These are phyloP conservation scores for Phylloporus sp. DNA, from an alignment of 768 basidiomycete genomes.

Conservation along the genomic window DNA sequence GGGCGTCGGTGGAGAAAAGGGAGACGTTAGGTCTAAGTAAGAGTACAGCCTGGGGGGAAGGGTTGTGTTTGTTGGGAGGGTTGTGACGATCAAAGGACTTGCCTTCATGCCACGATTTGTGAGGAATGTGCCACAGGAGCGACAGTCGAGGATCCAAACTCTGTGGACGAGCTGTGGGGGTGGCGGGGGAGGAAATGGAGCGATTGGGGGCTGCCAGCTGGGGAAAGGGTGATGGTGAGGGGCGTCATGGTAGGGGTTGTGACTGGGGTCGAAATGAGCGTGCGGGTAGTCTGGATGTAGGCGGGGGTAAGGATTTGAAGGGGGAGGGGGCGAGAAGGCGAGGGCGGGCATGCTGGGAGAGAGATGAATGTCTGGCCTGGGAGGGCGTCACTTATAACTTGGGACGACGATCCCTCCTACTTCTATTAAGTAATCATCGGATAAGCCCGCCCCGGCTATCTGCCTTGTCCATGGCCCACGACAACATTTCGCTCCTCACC, in stretches of 20 bases:
- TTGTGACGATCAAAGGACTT: too few relatives aligned
- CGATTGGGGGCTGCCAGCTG: slow-evolving; percentile 32
- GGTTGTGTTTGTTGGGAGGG: background rate
- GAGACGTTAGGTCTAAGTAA: slow-evolving; percentile 75
- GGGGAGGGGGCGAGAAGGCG: slow-evolving; percentile 10
- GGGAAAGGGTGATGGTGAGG: slow-evolving; percentile 10
- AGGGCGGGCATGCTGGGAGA: slow-evolving; percentile 29
- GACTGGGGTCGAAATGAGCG: slow-evolving; percentile 25
- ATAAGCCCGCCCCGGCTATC: slow-evolving; percentile 11
- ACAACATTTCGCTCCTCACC: slow-evolving; percentile 56
- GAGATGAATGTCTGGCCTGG: slow-evolving; percentile 30
- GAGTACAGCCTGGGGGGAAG: slow-evolving; percentile 61
- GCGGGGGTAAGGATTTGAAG: slow-evolving; percentile 20
- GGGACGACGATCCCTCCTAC: slow-evolving; percentile 23
- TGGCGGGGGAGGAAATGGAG: slow-evolving; percentile 42
- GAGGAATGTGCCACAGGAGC: slow-evolving; percentile 64
- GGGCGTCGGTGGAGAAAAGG: slow-evolving; percentile 77
- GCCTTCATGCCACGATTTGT: slow-evolving; percentile 87
- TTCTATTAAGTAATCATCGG: slow-evolving; percentile 24
- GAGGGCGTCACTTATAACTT: slow-evolving; percentile 34
- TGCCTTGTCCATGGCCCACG: slow-evolving; percentile 27
- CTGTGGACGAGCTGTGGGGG: slow-evolving; percentile 49
- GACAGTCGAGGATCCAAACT: slow-evolving; percentile 80
- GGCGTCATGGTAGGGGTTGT: slow-evolving; percentile 12
- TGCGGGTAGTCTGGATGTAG: slow-evolving; percentile 17